Evolutionary conservation across 768 basidiomycete species (phyloP).

Genomic region (Calvatia gigantea): DNA sequence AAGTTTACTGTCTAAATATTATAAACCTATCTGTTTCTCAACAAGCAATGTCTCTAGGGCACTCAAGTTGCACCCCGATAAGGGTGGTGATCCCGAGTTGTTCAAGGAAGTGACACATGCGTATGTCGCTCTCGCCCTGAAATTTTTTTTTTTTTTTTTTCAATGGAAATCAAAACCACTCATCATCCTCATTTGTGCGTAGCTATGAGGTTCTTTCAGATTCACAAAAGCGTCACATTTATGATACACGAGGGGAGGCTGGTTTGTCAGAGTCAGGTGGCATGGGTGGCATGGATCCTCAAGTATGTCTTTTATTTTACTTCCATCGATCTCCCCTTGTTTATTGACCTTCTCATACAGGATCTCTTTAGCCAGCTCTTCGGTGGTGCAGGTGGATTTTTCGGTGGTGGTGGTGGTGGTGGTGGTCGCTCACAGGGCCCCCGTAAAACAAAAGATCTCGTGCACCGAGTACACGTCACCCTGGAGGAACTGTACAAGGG

Average conservation of each 20-base stretch:
- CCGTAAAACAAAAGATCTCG: slow-evolving; percentile 96
- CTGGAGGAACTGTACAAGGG: slow-evolving; percentile 99
- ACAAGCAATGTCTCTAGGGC: slow-evolving; percentile 46
- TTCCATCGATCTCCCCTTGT: neutral
- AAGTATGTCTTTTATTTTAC: slow-evolving; percentile 55
- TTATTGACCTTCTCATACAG: slow-evolving; percentile 29
- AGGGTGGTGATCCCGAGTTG: slow-evolving; percentile 92
- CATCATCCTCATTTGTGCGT: slow-evolving; percentile 8
- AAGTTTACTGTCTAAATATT: slow-evolving; percentile 47
- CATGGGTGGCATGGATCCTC: slow-evolving; percentile 96
- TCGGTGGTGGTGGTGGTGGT: slow-evolving; percentile 69
- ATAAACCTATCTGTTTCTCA: slow-evolving; percentile 11
- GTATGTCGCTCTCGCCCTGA: slow-evolving; percentile 56
- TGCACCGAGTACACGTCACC: slow-evolving; percentile 94
- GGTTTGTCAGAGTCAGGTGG: slow-evolving; percentile 84
- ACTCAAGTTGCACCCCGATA: slow-evolving; percentile 84
- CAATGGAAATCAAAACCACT: neutral
- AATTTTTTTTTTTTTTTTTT: too few relatives aligned
- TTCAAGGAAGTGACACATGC: slow-evolving; percentile 98
- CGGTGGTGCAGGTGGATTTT: slow-evolving; percentile 80
- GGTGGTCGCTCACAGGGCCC: slow-evolving; percentile 67
- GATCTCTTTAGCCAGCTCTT: slow-evolving; percentile 98
- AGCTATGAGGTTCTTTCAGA: slow-evolving; percentile 96
- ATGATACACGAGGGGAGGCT: slow-evolving; percentile 92
- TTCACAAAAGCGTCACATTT: slow-evolving; percentile 71